Percentiles rank a stretch among this genome's conserved stretches.
Conservation (phyloP, 768 basidiomycete species). For the Agaricus bisporus region DNA sequence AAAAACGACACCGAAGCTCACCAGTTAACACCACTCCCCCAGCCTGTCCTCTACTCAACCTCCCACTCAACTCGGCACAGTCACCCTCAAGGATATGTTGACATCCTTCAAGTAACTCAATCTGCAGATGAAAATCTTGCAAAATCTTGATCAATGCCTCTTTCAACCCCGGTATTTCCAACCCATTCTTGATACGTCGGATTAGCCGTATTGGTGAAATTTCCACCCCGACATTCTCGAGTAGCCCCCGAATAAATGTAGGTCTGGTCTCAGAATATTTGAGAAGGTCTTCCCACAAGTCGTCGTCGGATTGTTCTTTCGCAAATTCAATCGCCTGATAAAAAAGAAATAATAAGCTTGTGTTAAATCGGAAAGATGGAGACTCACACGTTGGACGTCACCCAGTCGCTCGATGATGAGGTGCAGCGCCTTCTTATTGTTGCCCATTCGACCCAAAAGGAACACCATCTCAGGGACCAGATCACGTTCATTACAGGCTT, state of each 20-base stretch:
- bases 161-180: constrained; percentile 94
- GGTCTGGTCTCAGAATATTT: constrained; percentile 93
- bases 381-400: constrained; percentile 78
- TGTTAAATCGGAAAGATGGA: background rate
- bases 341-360: background rate
- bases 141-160: constrained; percentile 94
- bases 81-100: constrained; percentile 84
- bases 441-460: constrained; percentile 93
- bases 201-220: constrained; percentile 94
- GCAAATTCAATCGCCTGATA: constrained; percentile 93
- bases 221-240: constrained; percentile 95
- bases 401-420: constrained; percentile 94
- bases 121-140: constrained; percentile 93
- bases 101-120: constrained; percentile 89
- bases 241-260: constrained; percentile 88
- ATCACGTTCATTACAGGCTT: constrained; percentile 77
- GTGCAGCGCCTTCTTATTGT: constrained; percentile 90
- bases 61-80: constrained; percentile 61
- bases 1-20: constrained; percentile 27
- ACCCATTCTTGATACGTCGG: constrained; percentile 89
- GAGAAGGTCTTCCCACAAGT: constrained; percentile 96
- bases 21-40: constrained; percentile 74
- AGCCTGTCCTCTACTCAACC: constrained; percentile 70
- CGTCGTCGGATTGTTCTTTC: constrained; percentile 93
- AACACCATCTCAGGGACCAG: constrained; percentile 97